These are phyloP conservation scores for Penicillium paxilli DNA, from an alignment of 495 filamentous ascomycete species.

Conservation along the genomic window DNA sequence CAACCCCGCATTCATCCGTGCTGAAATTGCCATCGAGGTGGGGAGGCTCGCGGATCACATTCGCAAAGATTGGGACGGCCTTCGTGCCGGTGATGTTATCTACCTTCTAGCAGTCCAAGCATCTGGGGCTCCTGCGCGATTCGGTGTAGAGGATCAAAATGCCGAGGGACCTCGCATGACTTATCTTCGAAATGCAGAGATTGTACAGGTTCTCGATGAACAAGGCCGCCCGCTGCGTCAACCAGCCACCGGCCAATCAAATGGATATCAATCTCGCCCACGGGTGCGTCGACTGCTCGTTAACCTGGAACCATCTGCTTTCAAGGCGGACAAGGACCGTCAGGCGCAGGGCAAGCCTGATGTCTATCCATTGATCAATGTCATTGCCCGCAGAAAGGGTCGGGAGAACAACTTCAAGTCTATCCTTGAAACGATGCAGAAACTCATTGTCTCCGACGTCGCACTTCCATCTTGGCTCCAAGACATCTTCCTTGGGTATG, in stretches of 20 bases:
- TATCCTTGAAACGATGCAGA: slow-evolving; percentile 86
- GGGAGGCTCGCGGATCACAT: slow-evolving; percentile 71
- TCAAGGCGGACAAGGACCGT: slow-evolving; percentile 73
- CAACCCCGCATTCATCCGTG: slow-evolving; percentile 80
- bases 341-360: slow-evolving; percentile 65
- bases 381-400: slow-evolving; percentile 79
- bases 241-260: slow-evolving; percentile 44
- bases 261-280: slow-evolving; percentile 53
- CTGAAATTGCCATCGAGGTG: slow-evolving; percentile 87
- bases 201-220: slow-evolving; percentile 87
- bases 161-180: slow-evolving; percentile 62
- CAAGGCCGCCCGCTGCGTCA: slow-evolving; percentile 76
- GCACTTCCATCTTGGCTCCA: slow-evolving; percentile 90
- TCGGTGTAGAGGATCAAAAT: slow-evolving; percentile 52
- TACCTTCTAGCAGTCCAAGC: slow-evolving; percentile 74
- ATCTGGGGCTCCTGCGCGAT: slow-evolving; percentile 48
- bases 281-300: slow-evolving; percentile 71
- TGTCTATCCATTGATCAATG: slow-evolving; percentile 83
- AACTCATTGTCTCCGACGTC: slow-evolving; percentile 80
- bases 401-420: slow-evolving; percentile 98
- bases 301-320: slow-evolving; percentile 76
- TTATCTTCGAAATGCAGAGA: slow-evolving; percentile 77
- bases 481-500: slow-evolving; percentile 95
- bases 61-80: slow-evolving; percentile 85
- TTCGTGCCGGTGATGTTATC: slow-evolving; percentile 86